A percentile compares a stretch with the other conserved stretches of the same genome.
Evolutionary conservation across 75 land plant species (phyloP).

Genomic region (Gnetum montanum): DNA sequence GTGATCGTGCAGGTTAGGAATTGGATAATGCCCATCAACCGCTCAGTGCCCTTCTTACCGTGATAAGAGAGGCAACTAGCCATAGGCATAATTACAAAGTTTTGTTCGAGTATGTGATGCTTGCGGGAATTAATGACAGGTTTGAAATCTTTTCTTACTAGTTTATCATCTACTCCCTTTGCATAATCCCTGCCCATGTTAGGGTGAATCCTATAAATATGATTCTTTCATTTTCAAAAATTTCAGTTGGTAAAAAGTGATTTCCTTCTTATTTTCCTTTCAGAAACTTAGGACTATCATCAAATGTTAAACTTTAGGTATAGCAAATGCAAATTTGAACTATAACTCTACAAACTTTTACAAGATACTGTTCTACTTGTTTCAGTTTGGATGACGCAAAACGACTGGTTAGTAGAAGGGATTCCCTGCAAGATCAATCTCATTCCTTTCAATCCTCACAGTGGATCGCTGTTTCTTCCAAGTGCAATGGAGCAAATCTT

Average conservation of each 20-base stretch:
- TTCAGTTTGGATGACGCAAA: constrained; percentile 76
- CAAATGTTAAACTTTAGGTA: neutral
- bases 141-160: constrained; percentile 7
- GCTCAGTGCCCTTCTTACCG: constrained; percentile 53
- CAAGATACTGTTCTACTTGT: constrained; percentile 7
- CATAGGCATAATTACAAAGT: constrained; percentile 59
- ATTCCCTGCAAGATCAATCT: constrained; percentile 97
- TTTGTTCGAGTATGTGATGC: constrained; percentile 94
- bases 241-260: neutral
- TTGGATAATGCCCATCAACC: constrained; percentile 90
- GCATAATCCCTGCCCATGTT: no score
- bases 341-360: neutral
- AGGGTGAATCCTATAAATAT: neutral
- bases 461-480: constrained; percentile 65
- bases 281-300: no score
- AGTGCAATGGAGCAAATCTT: constrained; percentile 62
- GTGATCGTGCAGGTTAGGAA: constrained; percentile 84
- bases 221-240: neutral
- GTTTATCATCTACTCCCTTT: neutral
- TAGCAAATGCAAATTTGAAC: neutral
- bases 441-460: constrained; percentile 81
- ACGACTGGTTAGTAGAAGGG: constrained; percentile 59
- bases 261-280: neutral
- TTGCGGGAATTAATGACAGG: constrained; percentile 86
- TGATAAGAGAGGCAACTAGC: constrained; percentile 55